Evolutionary conservation across 2,329 filamentous ascomycete genomes (phyloP).

Genomic region (Cladophialophora carrionii): DNA sequence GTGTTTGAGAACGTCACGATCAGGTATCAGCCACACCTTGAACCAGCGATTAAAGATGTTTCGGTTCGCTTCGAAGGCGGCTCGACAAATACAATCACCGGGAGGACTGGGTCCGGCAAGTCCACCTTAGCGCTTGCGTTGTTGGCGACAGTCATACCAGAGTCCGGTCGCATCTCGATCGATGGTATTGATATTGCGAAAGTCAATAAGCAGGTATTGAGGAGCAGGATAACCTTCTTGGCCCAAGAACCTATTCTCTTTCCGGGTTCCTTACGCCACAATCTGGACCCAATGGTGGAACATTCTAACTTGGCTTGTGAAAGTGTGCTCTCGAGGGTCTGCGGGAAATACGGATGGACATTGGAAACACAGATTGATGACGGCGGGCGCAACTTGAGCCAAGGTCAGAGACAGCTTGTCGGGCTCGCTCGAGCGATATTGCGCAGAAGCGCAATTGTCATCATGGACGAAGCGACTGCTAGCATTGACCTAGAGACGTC

Average conservation of each 20-base stretch:
- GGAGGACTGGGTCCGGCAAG: conserved; percentile 79
- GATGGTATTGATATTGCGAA: conserved; percentile 64
- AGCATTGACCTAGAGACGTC: conserved; percentile 67
- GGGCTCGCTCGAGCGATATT: conserved; percentile 66
- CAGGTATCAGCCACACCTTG: conserved; percentile 75
- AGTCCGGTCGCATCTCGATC: conserved; percentile 60
- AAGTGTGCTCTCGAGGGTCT: conserved; percentile 59
- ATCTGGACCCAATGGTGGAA: conserved; percentile 64
- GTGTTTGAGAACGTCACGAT: conserved; percentile 77
- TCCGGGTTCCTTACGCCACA: conserved; percentile 63
- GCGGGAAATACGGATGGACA: conserved; percentile 59
- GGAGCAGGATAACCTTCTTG: conserved; percentile 66
- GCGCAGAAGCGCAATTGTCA: conserved; percentile 62
- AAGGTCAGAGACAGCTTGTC: conserved; percentile 68
- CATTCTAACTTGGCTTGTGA: conserved; percentile 60
- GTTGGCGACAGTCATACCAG: conserved; percentile 59
- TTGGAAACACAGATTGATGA: conserved; percentile 61
- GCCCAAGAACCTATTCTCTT: conserved; percentile 70
- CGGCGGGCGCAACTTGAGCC: conserved; percentile 64
- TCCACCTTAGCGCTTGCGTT: conserved; percentile 70
- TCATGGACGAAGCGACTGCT: conserved; percentile 69
- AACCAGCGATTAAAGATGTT: conserved; percentile 70
- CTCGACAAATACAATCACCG: conserved; percentile 76
- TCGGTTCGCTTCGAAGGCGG: conserved; percentile 76
- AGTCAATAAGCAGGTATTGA: conserved; percentile 62